A percentile compares a stretch with the other conserved stretches of the same genome.
These are phyloP conservation scores for Phytophthora brassicae DNA, from an alignment of 352 stramenopile genomes.

Conservation along the genomic window DNA sequence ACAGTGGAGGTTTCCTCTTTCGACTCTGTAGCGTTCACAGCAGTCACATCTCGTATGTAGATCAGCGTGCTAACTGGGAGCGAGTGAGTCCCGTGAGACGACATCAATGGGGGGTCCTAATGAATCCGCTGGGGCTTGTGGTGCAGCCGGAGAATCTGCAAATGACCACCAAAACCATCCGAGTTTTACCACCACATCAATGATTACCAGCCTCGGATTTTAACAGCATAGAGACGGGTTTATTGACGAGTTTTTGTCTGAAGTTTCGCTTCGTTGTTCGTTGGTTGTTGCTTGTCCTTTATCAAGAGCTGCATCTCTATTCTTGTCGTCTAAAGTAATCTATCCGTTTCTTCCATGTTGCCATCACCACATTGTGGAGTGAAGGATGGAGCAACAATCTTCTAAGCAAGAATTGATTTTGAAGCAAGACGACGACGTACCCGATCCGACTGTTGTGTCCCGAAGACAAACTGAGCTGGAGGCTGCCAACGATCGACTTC, in stretches of 20 bases:
- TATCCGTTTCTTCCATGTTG: slow-evolving; percentile 22
- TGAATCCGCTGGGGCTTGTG: not conserved
- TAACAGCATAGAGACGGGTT: not conserved
- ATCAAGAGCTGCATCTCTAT: slow-evolving; percentile 18
- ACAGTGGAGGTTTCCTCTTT: not conserved
- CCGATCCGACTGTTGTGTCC: slow-evolving; percentile 21
- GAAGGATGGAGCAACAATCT: slow-evolving; percentile 22
- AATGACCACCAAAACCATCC: slow-evolving; percentile 7
- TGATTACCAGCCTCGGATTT: not conserved
- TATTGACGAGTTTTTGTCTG: not conserved
- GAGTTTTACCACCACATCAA: not conserved
- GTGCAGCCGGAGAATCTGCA: slow-evolving; percentile 2
- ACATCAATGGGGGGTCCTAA: slow-evolving; percentile 3
- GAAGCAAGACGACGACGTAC: slow-evolving; percentile 11
- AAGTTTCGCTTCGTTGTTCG: not conserved
- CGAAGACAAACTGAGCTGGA: slow-evolving; percentile 36
- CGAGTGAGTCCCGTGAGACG: not conserved
- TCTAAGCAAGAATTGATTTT: slow-evolving; percentile 4
- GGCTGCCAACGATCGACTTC: slow-evolving; percentile 34
- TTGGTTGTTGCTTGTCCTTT: not conserved
- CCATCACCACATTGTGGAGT: not conserved
- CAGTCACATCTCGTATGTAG: slow-evolving; percentile 11
- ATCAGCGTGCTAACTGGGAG: slow-evolving; percentile 14
- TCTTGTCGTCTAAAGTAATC: slow-evolving; percentile 3
- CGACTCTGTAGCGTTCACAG: not conserved